A percentile compares a stretch with the other conserved stretches of the same genome.
These are phyloP conservation scores for Monilinia aucupariae DNA, from an alignment of 2,329 filamentous ascomycete genomes.

Conservation along the genomic window DNA sequence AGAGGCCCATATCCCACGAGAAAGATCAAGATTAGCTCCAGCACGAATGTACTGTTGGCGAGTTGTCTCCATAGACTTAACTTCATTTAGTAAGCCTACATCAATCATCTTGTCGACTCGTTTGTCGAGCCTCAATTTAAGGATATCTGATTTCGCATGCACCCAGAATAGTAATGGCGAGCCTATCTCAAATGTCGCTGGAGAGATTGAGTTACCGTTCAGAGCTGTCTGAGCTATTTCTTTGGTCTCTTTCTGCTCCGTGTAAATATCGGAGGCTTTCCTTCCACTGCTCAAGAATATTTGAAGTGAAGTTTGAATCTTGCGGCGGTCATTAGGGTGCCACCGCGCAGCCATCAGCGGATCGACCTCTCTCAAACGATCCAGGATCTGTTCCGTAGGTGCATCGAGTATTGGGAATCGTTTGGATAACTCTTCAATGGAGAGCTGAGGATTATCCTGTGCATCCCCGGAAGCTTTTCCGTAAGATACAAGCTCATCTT, in stretches of 20 bases:
- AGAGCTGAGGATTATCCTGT: conserved; percentile 28
- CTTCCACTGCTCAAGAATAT: conserved; percentile 81
- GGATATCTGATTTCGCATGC: conserved; percentile 62
- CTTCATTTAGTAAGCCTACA: conserved; percentile 58
- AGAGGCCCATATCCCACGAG: conserved; percentile 87
- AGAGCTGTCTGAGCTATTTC: conserved; percentile 30
- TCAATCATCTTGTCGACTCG: conserved; percentile 82
- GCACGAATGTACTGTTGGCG: conserved; percentile 40
- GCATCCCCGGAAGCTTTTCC: conserved; percentile 29
- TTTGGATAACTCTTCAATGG: conserved; percentile 37
- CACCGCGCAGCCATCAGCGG: conserved; percentile 83
- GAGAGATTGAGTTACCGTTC: background rate
- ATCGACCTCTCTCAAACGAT: conserved; percentile 72
- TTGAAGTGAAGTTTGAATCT: conserved; percentile 83
- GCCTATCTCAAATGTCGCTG: background rate
- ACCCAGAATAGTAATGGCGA: conserved; percentile 72
- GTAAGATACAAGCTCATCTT: conserved; percentile 56
- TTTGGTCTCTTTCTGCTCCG: conserved; percentile 58
- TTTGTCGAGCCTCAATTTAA: conserved; percentile 65
- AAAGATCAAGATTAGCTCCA: conserved; percentile 60
- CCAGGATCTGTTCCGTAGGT: conserved; percentile 64
- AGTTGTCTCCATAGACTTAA: conserved; percentile 47
- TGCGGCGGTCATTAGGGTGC: conserved; percentile 90
- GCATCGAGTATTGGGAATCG: conserved; percentile 67
- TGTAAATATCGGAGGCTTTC: conserved; percentile 80